These are phyloP conservation scores for Sisymbrium altissimum DNA, from an alignment of 345 rosid species.

Conservation along the genomic window DNA sequence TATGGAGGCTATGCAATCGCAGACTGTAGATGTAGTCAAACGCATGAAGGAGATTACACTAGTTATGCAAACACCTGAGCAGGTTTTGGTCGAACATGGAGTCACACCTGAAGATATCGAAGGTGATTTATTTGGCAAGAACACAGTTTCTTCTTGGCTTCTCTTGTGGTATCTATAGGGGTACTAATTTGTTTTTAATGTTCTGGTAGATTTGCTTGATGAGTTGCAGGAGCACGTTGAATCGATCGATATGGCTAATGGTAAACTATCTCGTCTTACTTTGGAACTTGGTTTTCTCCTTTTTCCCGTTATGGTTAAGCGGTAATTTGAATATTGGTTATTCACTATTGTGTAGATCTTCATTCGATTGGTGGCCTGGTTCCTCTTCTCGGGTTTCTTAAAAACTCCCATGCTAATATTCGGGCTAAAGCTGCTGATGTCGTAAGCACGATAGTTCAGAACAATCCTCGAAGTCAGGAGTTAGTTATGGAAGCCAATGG, in stretches of 20 bases:
- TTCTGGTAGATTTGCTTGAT: slow-evolving; percentile 34
- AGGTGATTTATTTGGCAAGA: slow-evolving; percentile 41
- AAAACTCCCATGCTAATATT: slow-evolving; percentile 59
- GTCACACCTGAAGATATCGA: slow-evolving; percentile 72
- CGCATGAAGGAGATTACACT: slow-evolving; percentile 96
- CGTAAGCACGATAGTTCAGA: slow-evolving; percentile 85
- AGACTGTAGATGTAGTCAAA: slow-evolving; percentile 68
- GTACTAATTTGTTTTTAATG: neutral
- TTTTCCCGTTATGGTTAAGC: neutral
- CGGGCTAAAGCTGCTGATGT: slow-evolving; percentile 98
- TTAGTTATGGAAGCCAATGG: slow-evolving; percentile 52
- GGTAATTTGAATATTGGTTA: neutral
- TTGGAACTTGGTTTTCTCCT: neutral
- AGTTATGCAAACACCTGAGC: slow-evolving; percentile 81
- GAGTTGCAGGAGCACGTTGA: slow-evolving; percentile 42
- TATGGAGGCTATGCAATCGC: slow-evolving; percentile 97
- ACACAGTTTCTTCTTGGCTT: neutral
- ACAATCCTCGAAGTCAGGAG: slow-evolving; percentile 82
- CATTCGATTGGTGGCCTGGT: slow-evolving; percentile 36
- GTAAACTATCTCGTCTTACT: neutral
- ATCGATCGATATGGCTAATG: slow-evolving; percentile 41
- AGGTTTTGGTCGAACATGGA: slow-evolving; percentile 80
- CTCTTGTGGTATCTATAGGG: neutral
- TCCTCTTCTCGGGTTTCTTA: slow-evolving; percentile 31
- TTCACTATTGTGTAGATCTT: slow-evolving; percentile 23